A percentile compares a stretch with the other conserved stretches of the same genome.
phyloP scores from a whole-genome alignment of 1,284 basidiomycete genomes.

The Hortiboletus rubellus region DNA sequence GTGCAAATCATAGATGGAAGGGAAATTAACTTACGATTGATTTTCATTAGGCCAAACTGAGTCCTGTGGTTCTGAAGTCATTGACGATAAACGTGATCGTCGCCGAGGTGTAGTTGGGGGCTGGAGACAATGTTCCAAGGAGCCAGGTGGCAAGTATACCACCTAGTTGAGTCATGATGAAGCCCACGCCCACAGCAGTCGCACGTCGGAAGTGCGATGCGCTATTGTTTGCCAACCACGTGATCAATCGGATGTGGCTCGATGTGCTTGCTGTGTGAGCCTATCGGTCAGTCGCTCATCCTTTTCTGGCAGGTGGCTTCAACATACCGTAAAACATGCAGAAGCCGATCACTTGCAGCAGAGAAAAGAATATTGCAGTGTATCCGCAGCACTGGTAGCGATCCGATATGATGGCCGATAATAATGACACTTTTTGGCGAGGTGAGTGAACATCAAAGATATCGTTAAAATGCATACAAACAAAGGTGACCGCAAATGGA shows the following conservation, averaged over 20 bases:
- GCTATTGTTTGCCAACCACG: constrained; percentile 62
- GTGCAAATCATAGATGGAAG: no score
- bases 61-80: no score
- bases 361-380: constrained; percentile 37
- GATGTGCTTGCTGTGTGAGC: constrained; percentile 21
- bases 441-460: background rate
- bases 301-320: background rate
- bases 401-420: constrained; percentile 45
- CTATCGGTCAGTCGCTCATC: background rate
- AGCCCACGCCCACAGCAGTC: constrained; percentile 51
- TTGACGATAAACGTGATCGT: constrained; percentile 40
- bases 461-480: constrained; percentile 30
- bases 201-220: constrained; percentile 55
- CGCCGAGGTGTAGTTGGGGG: constrained; percentile 44
- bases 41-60: no score
- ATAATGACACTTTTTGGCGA: constrained; percentile 37
- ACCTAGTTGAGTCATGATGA: constrained; percentile 53
- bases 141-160: constrained; percentile 59
- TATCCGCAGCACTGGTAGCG: constrained; percentile 46
- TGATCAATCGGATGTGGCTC: constrained; percentile 40
- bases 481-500: constrained; percentile 46
- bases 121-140: constrained; percentile 42
- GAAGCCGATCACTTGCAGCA: constrained; percentile 47
- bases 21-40: no score
- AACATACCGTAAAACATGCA: constrained; percentile 47